Evolutionary conservation across 208 protist species (phyloP), one percentile per base, ranked within the genome.

Genomic region (Spongospora subterranea): DNA sequence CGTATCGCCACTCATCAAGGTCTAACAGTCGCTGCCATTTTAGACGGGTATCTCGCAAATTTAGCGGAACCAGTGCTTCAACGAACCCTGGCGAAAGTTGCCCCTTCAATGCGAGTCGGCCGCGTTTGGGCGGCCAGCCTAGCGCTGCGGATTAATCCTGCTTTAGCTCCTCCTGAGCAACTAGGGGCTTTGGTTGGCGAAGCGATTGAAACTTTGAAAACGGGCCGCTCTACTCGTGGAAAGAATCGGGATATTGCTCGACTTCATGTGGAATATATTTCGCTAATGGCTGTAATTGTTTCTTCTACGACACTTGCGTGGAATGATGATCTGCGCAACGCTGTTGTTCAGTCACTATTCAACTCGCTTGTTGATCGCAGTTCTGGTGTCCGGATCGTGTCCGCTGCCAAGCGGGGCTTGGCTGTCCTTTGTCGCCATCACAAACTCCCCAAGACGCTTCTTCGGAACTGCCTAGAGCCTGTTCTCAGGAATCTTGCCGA

Each of bases 381-480:
- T 43, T 82, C 71, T 39, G 71, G 71, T 35, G n/a, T 43, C 17
- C 71, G 71, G 6, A n/a, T 82, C 71, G 71, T 82, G 35, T 20
- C 6, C n/a, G 71, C 71, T n/a, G 71, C 71, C 71, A 82, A 82
- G 35, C 71, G 71, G 6, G 71, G 71, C n/a, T n/a, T 82, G n/a
- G 71, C 71, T n/a, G 35, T 82, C 11, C 71, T 82, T 13, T 82
- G 71, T n/a, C 71, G 71, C 17, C 91, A 93, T 77, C 76, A 93
- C 38, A 94, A 95, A 90, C 77, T 95, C n/a, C 94, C 94, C 32
- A 93, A 95, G 88, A 95, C 96, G 43, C 77, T 96, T 0, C 93
- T 96, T 43, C 95, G 96, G 93, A 43, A 71, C 13, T 94, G 90
- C 32, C 91, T 97, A 0, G 90, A 94, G 24, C 96, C 96, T 0